phyloP scores from a whole-genome alignment of 139 green algal species.

The Chloropicon primus region DNA sequence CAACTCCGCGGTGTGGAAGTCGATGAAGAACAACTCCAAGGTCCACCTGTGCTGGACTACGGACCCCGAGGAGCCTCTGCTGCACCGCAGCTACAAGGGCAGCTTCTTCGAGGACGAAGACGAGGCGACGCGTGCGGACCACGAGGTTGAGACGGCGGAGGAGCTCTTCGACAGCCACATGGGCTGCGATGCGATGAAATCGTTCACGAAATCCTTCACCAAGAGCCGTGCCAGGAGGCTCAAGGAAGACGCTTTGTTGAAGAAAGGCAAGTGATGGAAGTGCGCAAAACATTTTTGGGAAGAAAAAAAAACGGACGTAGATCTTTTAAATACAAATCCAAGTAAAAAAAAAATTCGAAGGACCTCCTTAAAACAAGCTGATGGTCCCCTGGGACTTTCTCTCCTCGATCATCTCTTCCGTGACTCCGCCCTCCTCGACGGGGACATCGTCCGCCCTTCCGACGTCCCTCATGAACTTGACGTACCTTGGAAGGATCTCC shows the following conservation, averaged over 20 bases:
- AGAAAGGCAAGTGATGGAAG: background rate
- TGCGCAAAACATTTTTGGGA: background rate
- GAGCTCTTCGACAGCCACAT: background rate
- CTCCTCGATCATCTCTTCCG: background rate
- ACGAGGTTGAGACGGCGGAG: background rate
- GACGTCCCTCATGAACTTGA: conserved; percentile 14
- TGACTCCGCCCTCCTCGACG: background rate
- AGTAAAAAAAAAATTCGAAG: too few relatives aligned
- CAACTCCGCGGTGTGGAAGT: conserved; percentile 80
- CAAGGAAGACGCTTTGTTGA: background rate
- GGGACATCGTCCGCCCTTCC: background rate
- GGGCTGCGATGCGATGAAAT: background rate
- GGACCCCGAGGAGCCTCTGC: background rate
- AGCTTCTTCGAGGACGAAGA: background rate
- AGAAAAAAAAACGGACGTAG: background rate
- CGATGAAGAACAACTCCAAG: conserved; percentile 29
- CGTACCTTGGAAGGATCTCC: conserved; percentile 14
- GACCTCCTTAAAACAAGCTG: background rate
- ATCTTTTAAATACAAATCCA: background rate
- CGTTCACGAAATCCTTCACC: background rate
- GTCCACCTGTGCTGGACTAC: background rate
- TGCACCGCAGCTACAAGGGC: background rate
- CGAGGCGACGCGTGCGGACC: background rate
- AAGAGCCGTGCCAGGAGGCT: background rate
- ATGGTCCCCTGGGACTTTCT: background rate